A percentile compares a stretch with the other conserved stretches of the same genome.
These are phyloP conservation scores for Dendrobium catenatum DNA, from an alignment of 106 monocot genomes.

Conservation along the genomic window DNA sequence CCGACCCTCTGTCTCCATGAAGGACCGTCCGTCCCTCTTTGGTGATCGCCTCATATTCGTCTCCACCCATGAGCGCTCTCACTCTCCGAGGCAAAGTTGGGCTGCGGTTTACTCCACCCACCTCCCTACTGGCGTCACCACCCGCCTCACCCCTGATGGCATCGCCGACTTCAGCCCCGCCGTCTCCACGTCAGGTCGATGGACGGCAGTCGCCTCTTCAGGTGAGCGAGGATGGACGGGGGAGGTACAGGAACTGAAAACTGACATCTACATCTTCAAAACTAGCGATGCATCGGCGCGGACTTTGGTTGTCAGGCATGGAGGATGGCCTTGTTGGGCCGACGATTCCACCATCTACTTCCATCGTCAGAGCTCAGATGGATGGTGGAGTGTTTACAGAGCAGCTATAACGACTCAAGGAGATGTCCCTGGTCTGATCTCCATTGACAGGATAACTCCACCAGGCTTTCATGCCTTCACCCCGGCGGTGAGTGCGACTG, in stretches of 20 bases:
- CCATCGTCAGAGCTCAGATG: constrained; percentile 56
- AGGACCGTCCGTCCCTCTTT: constrained; percentile 58
- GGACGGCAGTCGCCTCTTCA: constrained; percentile 84
- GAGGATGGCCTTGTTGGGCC: constrained; percentile 86
- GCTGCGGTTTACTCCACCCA: constrained; percentile 82
- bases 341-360: constrained; percentile 64
- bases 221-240: constrained; percentile 38
- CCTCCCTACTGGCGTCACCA: constrained; percentile 32
- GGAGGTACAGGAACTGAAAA: constrained; percentile 57
- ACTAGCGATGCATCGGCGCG: constrained; percentile 59
- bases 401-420: constrained; percentile 16
- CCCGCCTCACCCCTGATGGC: constrained; percentile 50
- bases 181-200: constrained; percentile 72
- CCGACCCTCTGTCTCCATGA: constrained; percentile 30
- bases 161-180: constrained; percentile 82
- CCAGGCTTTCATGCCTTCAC: constrained; percentile 94
- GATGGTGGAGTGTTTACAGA: constrained; percentile 82
- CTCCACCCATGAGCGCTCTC: constrained; percentile 56
- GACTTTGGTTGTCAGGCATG: constrained; percentile 34
- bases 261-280: constrained; percentile 57
- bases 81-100: constrained; percentile 56
- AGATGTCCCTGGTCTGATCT: not conserved
- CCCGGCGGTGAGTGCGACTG: constrained; percentile 45
- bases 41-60: constrained; percentile 64
- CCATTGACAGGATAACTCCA: constrained; percentile 53